Evolutionary conservation across 768 basidiomycete species (phyloP).

Genomic region (Suillus spraguei): DNA sequence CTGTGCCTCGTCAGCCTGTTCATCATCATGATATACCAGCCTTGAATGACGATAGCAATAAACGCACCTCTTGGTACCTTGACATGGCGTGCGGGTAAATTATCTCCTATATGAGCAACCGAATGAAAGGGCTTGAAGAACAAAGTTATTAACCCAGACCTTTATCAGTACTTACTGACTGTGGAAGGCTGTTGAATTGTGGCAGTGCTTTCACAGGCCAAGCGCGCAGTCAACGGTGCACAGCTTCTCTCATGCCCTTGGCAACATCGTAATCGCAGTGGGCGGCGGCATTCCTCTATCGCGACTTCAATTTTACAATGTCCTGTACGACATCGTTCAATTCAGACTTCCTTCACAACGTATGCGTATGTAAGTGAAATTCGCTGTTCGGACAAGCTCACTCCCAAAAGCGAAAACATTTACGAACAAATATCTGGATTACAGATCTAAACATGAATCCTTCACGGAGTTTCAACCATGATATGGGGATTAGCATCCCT

Average conservation of each 20-base stretch:
- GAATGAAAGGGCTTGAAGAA: neutral
- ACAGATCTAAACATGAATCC: too few relatives aligned
- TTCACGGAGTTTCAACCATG: neutral
- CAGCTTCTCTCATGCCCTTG: neutral
- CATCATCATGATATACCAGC: neutral
- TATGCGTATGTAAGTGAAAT: neutral
- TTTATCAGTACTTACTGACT: neutral
- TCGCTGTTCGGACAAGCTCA: neutral
- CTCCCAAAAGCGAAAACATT: neutral
- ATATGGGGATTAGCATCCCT: neutral
- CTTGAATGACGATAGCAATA: neutral
- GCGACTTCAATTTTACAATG: neutral
- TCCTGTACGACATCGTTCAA: neutral
- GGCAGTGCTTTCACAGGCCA: slow-evolving; percentile 1
- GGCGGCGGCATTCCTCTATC: too few relatives aligned
- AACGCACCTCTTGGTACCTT: slow-evolving; percentile 42
- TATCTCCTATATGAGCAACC: neutral
- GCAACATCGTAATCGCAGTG: too few relatives aligned
- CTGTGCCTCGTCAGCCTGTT: slow-evolving; percentile 66
- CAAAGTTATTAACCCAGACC: neutral
- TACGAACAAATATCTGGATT: neutral
- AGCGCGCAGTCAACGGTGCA: neutral
- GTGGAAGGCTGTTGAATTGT: neutral
- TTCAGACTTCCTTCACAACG: too few relatives aligned
- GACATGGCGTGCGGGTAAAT: slow-evolving; percentile 33